These are phyloP conservation scores for Amylostereum areolatum DNA, from an alignment of 1,284 basidiomycete genomes.

Conservation along the genomic window DNA sequence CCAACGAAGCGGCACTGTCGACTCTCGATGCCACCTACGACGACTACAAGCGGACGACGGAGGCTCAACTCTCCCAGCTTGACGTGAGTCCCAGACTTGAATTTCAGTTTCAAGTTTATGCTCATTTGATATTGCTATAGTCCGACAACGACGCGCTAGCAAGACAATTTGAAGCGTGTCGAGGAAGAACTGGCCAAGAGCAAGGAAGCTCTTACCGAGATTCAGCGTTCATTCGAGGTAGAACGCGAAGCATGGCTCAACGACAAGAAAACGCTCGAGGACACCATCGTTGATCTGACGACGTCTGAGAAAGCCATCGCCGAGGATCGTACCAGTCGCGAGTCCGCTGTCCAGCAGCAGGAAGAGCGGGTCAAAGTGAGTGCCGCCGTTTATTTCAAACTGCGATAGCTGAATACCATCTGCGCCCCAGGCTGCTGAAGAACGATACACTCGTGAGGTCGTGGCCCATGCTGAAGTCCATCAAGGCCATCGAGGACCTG, in stretches of 20 bases:
- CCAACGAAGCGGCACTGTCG: conserved; percentile 72
- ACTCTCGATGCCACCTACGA: conserved; percentile 71
- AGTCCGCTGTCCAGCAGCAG: conserved; percentile 58
- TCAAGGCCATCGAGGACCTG: conserved; percentile 64
- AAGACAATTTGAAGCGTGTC: conserved; percentile 53
- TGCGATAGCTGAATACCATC: neutral
- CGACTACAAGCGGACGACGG: conserved; percentile 68
- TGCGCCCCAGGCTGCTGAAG: conserved; percentile 69
- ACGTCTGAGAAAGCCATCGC: conserved; percentile 63
- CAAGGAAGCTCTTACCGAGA: conserved; percentile 45
- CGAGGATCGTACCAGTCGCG: conserved; percentile 55
- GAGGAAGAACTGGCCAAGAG: conserved; percentile 54
- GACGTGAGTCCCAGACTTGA: conserved; percentile 41
- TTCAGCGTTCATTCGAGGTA: conserved; percentile 58
- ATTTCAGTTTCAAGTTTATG: neutral
- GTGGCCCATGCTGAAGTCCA: conserved; percentile 77
- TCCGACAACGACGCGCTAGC: conserved; percentile 59
- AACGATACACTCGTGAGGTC: conserved; percentile 77
- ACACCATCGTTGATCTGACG: conserved; percentile 69
- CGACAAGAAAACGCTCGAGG: conserved; percentile 78
- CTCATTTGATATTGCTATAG: conserved; percentile 32
- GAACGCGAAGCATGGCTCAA: conserved; percentile 65
- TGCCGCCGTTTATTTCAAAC: neutral
- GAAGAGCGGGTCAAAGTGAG: conserved; percentile 67
- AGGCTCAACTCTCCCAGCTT: conserved; percentile 56